Conservation (phyloP, 495 filamentous ascomycete genomes). For the Bacidia rubella region DNA sequence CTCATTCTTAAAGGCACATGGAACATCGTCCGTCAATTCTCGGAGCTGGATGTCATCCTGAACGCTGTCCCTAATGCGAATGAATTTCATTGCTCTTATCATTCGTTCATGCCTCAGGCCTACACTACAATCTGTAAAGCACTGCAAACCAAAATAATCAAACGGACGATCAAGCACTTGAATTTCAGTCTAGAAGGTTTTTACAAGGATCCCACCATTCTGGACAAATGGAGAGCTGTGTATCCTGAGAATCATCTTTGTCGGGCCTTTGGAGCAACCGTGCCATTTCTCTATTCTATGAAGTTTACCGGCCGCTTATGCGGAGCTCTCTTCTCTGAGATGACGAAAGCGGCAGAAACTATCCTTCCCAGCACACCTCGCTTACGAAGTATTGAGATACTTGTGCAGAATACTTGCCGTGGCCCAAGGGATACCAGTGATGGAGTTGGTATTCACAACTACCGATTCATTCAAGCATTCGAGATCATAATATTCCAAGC, state of each 20-base stretch:
- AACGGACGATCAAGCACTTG: slow-evolving; percentile 41
- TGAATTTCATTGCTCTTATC: slow-evolving; percentile 62
- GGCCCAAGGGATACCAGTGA: slow-evolving; percentile 34
- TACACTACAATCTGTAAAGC: slow-evolving; percentile 51
- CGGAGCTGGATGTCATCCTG: slow-evolving; percentile 47
- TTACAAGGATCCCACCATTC: slow-evolving; percentile 43
- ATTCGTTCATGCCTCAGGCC: slow-evolving; percentile 52
- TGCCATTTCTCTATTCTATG: slow-evolving; percentile 46
- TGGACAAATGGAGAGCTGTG: slow-evolving; percentile 40
- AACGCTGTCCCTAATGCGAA: slow-evolving; percentile 47
- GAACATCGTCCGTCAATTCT: slow-evolving; percentile 55
- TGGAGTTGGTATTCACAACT: slow-evolving; percentile 51
- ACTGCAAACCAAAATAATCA: slow-evolving; percentile 30
- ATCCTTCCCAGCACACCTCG: slow-evolving; percentile 19
- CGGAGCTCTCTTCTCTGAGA: slow-evolving; percentile 41
- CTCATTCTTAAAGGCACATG: slow-evolving; percentile 61
- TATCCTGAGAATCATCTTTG: slow-evolving; percentile 39
- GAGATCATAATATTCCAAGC: slow-evolving; percentile 47
- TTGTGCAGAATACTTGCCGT: slow-evolving; percentile 56
- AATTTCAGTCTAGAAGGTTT: slow-evolving; percentile 56
- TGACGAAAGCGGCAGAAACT: slow-evolving; percentile 13
- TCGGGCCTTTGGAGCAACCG: slow-evolving; percentile 39
- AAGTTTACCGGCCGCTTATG: slow-evolving; percentile 54
- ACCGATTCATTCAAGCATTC: slow-evolving; percentile 53
- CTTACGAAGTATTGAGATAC: slow-evolving; percentile 51